Evolutionary conservation across 139 green algal genomes (phyloP).

Genomic region (Chlamydomonas incerta): DNA sequence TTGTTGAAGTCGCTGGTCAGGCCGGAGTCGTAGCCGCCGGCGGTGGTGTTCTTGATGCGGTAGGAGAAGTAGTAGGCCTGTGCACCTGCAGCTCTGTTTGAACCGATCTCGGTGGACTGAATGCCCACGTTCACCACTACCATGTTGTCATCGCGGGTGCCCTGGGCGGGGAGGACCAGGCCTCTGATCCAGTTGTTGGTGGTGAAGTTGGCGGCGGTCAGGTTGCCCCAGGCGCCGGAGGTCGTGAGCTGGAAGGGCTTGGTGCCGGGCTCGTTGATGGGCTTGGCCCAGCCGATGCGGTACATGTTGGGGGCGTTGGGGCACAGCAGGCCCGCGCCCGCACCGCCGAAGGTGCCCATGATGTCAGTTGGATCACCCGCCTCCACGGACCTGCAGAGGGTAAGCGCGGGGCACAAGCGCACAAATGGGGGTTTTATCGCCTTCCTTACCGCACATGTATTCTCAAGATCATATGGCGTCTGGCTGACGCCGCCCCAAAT

Average conservation of each 20-base stretch:
- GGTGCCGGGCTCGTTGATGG: neutral
- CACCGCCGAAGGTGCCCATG: neutral
- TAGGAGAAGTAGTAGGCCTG: neutral
- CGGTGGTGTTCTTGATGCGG: neutral
- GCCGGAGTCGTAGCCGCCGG: neutral
- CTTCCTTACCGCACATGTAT: no score
- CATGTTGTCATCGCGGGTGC: neutral
- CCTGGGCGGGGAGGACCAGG: no score
- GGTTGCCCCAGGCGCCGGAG: neutral
- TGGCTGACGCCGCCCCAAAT: neutral
- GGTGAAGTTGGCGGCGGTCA: neutral
- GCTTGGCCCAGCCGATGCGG: slow-evolving; percentile 7
- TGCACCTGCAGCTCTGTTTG: no score
- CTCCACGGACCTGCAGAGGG: neutral
- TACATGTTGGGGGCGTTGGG: slow-evolving; percentile 10
- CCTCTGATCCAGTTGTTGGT: neutral
- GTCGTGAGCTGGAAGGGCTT: no score
- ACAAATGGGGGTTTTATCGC: no score
- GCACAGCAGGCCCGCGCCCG: neutral
- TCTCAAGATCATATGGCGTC: no score
- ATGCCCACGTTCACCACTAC: no score
- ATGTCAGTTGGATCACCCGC: slow-evolving; percentile 32
- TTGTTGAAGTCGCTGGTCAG: neutral
- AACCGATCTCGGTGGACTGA: no score
- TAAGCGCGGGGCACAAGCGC: no score